Conservation (phyloP, 2,329 filamentous ascomycete genomes). For the Amauroascus verrucosus region DNA sequence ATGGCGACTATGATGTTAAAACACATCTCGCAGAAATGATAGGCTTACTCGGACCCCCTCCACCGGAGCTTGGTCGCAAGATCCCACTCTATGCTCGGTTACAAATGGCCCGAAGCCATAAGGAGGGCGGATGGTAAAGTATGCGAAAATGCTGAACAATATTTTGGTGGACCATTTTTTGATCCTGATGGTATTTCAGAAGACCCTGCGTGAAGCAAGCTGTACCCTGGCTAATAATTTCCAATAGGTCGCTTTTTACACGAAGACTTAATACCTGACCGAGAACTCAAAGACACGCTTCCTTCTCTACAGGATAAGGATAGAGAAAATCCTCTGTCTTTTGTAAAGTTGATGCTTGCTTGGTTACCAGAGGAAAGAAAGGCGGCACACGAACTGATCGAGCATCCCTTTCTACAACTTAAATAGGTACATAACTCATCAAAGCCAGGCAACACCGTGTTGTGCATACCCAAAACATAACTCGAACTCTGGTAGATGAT, state of each 20-base stretch:
- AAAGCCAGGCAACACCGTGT: neutral
- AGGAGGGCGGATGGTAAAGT: neutral
- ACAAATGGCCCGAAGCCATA: constrained; percentile 1
- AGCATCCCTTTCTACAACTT: constrained; percentile 27
- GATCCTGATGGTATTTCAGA: constrained; percentile 21
- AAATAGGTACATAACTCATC: neutral
- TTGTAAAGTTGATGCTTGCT: constrained; percentile 26
- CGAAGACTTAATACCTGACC: constrained; percentile 20
- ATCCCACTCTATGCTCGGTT: neutral
- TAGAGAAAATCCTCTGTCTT: constrained; percentile 25
- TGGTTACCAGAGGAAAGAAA: constrained; percentile 30
- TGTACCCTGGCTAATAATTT: neutral
- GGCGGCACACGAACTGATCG: constrained; percentile 29
- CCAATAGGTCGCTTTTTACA: constrained; percentile 19
- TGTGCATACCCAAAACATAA: too few relatives aligned
- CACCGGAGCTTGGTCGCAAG: constrained; percentile 24
- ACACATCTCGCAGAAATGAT: constrained; percentile 37
- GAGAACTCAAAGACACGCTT: constrained; percentile 21
- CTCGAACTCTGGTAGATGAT: too few relatives aligned
- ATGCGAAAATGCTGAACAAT: constrained; percentile 25
- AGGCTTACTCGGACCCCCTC: constrained; percentile 31
- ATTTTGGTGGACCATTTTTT: constrained; percentile 32
- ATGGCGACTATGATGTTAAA: constrained; percentile 26
- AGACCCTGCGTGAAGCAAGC: neutral
- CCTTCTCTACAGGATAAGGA: constrained; percentile 24